Evolutionary conservation across 768 basidiomycete species (phyloP), one percentile per base, ranked within the genome.

Genomic region (Epithele typhae): DNA sequence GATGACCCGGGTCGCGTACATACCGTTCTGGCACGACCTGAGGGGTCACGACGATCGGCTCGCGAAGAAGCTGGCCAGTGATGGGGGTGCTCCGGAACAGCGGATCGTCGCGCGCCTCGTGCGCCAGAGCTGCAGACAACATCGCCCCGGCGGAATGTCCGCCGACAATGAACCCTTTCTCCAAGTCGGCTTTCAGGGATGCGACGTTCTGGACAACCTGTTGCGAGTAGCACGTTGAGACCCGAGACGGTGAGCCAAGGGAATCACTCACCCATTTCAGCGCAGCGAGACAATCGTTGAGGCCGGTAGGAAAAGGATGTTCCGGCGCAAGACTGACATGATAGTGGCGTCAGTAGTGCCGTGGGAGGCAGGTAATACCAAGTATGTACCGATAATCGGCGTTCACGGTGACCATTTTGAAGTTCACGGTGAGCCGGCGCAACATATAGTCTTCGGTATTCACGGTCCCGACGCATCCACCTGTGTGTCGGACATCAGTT

Each of bases 71-170:
- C 22, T 57, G 58, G 7, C 62, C 63, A 0, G 63, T 62, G 12
- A 63, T 36, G 15, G 33, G 48, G 11, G 25, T 42, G 14, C 37
- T 47, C 2, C 37, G 15, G 44, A 65, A 61, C 48, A 55, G 51
- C 3, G 57, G 46, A 35, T 66, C 64, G 40, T 60, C 58, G 22
- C 56, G 58, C 5, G 58, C 59, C 25, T 50, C 46, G 40, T 56
- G 59, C 2, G 58, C 50, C 7, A 64, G 25, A 5, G 49, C 52
- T 2, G 60, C 56, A n/a, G 59, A 51, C 30, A 59, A 33, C 11
- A 60, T 58, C 1, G 35, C 64, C 2, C 63, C 62, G 0, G 58
- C 54, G 0, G 62, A 65, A 9, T 40, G 34, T 4, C 63, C 66
- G 0, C 50, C 56, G 38, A 64, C 34, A 11, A 65, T 44, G 43